Evolutionary conservation across 2,329 filamentous ascomycete genomes (phyloP).

Genomic region (Diaporthe citriasiana): DNA sequence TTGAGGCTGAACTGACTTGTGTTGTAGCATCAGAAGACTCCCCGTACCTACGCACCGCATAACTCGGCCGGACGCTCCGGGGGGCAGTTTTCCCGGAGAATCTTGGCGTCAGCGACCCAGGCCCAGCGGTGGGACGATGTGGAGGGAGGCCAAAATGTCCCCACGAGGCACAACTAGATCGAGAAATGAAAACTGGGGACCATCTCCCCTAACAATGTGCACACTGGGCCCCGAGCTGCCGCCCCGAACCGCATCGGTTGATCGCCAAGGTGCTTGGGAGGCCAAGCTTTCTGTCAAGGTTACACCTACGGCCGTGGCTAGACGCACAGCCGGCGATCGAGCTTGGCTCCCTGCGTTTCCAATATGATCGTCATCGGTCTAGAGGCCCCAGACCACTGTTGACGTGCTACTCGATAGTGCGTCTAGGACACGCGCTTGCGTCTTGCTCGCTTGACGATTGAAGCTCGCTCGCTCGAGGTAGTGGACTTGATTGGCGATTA

Average conservation of each 20-base stretch:
- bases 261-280: slow-evolving; percentile 2
- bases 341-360: neutral
- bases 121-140: slow-evolving; percentile 6
- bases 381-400: neutral
- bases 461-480: neutral
- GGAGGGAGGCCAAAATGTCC: slow-evolving; percentile 7
- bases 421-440: neutral
- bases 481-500: neutral
- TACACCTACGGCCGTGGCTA: slow-evolving; percentile 17
- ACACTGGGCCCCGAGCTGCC: neutral
- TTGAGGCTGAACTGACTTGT: slow-evolving; percentile 5
- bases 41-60: neutral
- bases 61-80: slow-evolving; percentile 7
- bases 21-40: slow-evolving; percentile 1
- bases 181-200: slow-evolving; percentile 33
- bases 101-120: neutral
- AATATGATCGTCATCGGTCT: slow-evolving; percentile 1
- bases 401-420: neutral
- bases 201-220: neutral
- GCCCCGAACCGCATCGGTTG: slow-evolving; percentile 22
- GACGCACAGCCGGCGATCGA: neutral
- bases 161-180: neutral
- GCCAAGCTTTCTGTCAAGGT: slow-evolving; percentile 30
- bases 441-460: neutral
- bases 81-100: neutral